Percentiles rank a stretch among this genome's conserved stretches.
phyloP scores from a whole-genome alignment of 1,139 yeast species.

The Pichiaceae sp. region DNA sequence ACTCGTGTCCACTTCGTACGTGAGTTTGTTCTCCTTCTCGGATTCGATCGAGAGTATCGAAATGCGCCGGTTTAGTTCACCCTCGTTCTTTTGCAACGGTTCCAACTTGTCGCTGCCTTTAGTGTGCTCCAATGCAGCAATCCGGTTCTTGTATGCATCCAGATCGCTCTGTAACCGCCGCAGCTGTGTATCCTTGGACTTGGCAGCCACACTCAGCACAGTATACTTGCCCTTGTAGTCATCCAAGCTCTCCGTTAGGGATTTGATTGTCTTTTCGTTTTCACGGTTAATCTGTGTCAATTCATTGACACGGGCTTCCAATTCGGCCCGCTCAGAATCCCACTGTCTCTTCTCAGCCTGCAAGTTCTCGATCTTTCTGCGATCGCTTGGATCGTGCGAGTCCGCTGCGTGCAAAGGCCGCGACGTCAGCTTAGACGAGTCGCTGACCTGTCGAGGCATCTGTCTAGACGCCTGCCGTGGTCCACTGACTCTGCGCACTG shows the following conservation, averaged over 20 bases:
- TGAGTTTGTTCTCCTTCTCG: constrained; percentile 6
- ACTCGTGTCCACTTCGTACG: constrained; percentile 28
- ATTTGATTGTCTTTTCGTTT: constrained; percentile 35
- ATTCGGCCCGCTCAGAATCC: constrained; percentile 37
- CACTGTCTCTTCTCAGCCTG: constrained; percentile 45
- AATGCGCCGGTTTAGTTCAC: constrained; percentile 20
- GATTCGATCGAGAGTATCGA: constrained; percentile 20
- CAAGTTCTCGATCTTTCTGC: constrained; percentile 43
- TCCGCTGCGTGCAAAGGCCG: constrained; percentile 22
- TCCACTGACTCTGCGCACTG: constrained; percentile 37
- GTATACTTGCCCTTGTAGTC: constrained; percentile 41
- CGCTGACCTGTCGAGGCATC: too few relatives aligned
- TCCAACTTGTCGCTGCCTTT: constrained; percentile 5
- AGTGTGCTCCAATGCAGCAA: constrained; percentile 37
- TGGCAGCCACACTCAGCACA: constrained; percentile 40
- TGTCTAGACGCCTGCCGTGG: constrained; percentile 11
- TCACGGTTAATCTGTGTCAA: constrained; percentile 36
- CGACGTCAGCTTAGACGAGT: constrained; percentile 24
- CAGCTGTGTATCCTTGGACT: constrained; percentile 62
- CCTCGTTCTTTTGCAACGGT: background rate
- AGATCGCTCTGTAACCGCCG: constrained; percentile 51
- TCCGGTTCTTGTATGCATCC: constrained; percentile 42
- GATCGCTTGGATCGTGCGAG: constrained; percentile 23
- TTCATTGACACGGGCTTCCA: constrained; percentile 31
- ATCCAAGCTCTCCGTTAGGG: constrained; percentile 30